Conservation (phyloP, 768 basidiomycete species). For the Termitomyces sp. region DNA sequence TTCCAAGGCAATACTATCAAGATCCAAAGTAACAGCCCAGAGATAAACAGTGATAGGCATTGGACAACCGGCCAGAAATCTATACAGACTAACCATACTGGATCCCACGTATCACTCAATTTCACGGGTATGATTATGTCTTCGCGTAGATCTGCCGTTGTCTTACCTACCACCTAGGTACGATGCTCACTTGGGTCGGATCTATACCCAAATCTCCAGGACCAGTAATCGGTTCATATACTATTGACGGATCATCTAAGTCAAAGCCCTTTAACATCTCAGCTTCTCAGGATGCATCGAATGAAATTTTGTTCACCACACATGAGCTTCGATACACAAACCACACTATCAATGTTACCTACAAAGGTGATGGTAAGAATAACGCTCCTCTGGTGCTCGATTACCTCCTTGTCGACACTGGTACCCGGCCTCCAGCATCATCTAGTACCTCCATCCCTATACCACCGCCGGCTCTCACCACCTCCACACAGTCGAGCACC, state of each 20-base stretch:
- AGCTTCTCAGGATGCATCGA: not conserved
- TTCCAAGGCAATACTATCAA: not conserved
- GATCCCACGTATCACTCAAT: not conserved
- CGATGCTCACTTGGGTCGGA: constrained; percentile 18
- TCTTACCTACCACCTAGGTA: constrained; percentile 12
- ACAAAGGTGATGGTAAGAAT: constrained; percentile 9
- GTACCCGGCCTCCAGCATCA: too few species aligned
- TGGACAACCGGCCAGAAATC: not conserved
- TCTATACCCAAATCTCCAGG: constrained; percentile 7
- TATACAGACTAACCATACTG: not conserved
- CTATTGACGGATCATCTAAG: constrained; percentile 18
- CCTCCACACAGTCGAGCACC: too few species aligned
- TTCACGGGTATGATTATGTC: constrained; percentile 2
- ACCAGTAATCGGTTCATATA: constrained; percentile 14
- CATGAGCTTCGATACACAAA: not conserved
- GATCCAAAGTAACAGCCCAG: not conserved
- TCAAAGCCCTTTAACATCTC: not conserved
- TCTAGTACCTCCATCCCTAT: too few species aligned
- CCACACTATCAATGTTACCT: not conserved
- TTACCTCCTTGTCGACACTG: constrained; percentile 1
- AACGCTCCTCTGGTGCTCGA: constrained; percentile 11
- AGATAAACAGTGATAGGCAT: not conserved
- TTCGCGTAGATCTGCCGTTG: not conserved
- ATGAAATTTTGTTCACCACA: constrained; percentile 16
- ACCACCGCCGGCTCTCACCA: too few species aligned